Evolutionary conservation across 129 eudicot genomes (phyloP), one percentile per base, ranked within the genome.

Genomic region (Dittrichia graveolens): DNA sequence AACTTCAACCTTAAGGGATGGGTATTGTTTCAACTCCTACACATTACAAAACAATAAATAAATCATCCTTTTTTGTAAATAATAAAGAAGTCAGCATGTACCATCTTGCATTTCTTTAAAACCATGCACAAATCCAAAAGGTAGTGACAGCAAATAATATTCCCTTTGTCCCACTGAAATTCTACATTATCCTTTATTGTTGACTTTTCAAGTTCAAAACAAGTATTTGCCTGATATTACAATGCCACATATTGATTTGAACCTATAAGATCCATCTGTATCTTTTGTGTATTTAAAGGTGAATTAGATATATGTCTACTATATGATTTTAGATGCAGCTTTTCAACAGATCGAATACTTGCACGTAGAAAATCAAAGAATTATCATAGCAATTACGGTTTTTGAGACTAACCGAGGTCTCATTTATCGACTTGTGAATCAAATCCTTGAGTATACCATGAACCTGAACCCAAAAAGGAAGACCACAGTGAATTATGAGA

Each of bases 21-120:
- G 98, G 73, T 84, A 94, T 65, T 94, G 93, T 84, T 87, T 90
- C 75, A 94, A 82, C 77, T 90, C 97, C 98, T 94, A 86, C 76
- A 87, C 53, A 49, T 45, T 74, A 24, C 53, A 57, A 77, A 3
- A 16, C 40, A 60, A 50, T n/a, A 10, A 31, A 16, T 8, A 11
- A 2, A 45, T n/a, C 4, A 24, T 56, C n/a, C 42, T 9, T 14
- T 61, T 35, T 5, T 4, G 40, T n/a, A 61, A 13, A 50, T 3
- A 68, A 6, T n/a, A 4, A 68, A n/a, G 15, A 13, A 9, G 5
- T 39, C 67, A 61, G 10, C 41, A 61, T n/a, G 31, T 6, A 61
- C 13, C 67, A 61, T 61, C 10, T 6, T 5, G 14, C 8, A 13
- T 39, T 12, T 61, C 47, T n/a, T 39, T 31, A 61, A 64, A 24